Base-by-base conservation (phyloP, 352 stramenopile species). In the Phytophthora ramorum region DNA sequence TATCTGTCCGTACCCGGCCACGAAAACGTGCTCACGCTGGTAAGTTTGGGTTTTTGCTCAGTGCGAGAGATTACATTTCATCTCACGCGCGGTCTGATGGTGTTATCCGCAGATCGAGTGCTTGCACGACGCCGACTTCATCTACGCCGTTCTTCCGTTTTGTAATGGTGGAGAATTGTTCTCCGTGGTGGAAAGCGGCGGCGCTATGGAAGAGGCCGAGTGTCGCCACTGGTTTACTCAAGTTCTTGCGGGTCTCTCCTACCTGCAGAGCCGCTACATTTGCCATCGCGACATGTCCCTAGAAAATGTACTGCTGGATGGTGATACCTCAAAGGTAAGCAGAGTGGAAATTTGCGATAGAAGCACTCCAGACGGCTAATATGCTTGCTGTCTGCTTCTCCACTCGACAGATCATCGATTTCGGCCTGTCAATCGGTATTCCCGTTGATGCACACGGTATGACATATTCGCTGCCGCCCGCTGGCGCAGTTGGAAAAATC, bases 281-380 rank as follows among this genome's bases (percentile, higher is more conserved):
- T 93, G 84, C 67, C 87, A 96, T 67, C 87, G 87, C 46, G 87
- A 96, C 70, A 96, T 96, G 85, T 95, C 87, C 56, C 60, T 95
- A 54, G 87, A 95, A 71, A 95, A 95, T 57, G 85, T 95, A 16
- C 61, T 96, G 22, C 82, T 96, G 40, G 85, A 96, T 56, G 85
- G 85, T 58, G 78, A 93, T 58, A 87, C 83, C 4, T 92, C 87
- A 53, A 95, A 93, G 79, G 87, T 95, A 71, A 24, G 44, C 3
- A 34, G 28, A 10, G 22, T 16, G 37, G 6, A 19, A 19, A n/a
- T 43, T 19, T 43, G 37, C 37, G 12, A 43, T n/a, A 43, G 14
- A 19, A 43, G 37, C 2, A n/a, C 13, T 24, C 6, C 14, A 43
- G n/a, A 7, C n/a, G 2, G 7, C n/a, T 46, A 46, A 46, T 32